These are phyloP conservation scores for Aspergillus unguis DNA, from an alignment of 2,329 filamentous ascomycete genomes.

Conservation along the genomic window DNA sequence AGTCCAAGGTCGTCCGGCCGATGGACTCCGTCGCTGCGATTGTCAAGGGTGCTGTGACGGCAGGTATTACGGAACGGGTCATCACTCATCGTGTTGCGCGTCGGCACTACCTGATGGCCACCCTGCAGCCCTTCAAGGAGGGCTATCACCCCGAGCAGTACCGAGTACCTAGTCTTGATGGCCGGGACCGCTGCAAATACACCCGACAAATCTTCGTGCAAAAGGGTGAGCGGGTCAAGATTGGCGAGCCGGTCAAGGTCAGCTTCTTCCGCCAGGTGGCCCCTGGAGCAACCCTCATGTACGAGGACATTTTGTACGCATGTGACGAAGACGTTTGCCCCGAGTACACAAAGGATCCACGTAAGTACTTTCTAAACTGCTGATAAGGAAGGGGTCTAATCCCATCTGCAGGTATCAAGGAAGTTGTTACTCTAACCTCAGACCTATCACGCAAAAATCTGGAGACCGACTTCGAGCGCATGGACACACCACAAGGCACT, in stretches of 20 bases:
- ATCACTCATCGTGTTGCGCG: conserved; percentile 95
- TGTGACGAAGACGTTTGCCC: conserved; percentile 98
- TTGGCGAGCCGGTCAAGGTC: conserved; percentile 97
- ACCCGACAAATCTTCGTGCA: conserved; percentile 98
- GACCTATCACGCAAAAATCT: conserved; percentile 97
- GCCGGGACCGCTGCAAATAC: conserved; percentile 98
- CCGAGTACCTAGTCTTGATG: conserved; percentile 91
- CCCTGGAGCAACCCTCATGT: conserved; percentile 96
- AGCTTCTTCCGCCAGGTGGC: conserved; percentile 98
- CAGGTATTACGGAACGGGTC: conserved; percentile 94
- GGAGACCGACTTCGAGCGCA: conserved; percentile 98
- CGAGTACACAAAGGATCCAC: conserved; percentile 98
- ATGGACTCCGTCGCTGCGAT: conserved; percentile 99
- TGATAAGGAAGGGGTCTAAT: no score
- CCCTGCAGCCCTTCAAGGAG: conserved; percentile 97
- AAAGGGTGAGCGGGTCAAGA: conserved; percentile 98
- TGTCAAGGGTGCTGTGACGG: conserved; percentile 96
- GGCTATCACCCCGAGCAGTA: conserved; percentile 98
- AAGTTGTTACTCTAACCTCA: conserved; percentile 94
- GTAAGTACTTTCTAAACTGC: conserved; percentile 59
- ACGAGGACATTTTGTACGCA: conserved; percentile 95
- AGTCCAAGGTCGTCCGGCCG: conserved; percentile 94
- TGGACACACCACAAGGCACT: conserved; percentile 96
- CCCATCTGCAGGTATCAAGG: conserved; percentile 76
- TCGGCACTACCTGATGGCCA: conserved; percentile 98